Evolutionary conservation across 441 rosid genomes (phyloP).

Genomic region (Viola pubescens): DNA sequence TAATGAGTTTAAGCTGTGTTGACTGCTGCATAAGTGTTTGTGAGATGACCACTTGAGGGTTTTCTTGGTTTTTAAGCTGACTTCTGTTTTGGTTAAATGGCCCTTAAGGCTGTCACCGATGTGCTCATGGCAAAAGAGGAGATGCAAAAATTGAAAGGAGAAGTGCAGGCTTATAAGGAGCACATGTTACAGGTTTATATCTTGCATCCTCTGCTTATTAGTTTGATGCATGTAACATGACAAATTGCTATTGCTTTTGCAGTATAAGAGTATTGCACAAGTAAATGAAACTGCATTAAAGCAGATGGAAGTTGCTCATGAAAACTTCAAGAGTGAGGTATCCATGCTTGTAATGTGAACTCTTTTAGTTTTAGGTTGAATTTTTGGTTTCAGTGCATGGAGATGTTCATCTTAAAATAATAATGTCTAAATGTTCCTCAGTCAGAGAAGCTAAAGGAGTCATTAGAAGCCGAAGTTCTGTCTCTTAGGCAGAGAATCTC

Average conservation of each 20-base stretch:
- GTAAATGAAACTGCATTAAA: conserved; percentile 86
- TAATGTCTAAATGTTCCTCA: conserved; percentile 21
- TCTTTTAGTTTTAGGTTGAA: background rate
- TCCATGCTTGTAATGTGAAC: background rate
- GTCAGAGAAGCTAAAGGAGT: conserved; percentile 65
- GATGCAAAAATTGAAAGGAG: conserved; percentile 65
- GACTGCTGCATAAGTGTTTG: background rate
- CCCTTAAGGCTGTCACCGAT: conserved; percentile 38
- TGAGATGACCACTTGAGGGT: too few species aligned
- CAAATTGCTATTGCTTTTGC: conserved; percentile 25
- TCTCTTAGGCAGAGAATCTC: conserved; percentile 65
- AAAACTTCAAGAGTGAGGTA: conserved; percentile 79
- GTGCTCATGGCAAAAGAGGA: conserved; percentile 61
- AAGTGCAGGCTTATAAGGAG: conserved; percentile 69
- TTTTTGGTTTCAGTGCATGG: too few species aligned
- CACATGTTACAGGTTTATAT: conserved; percentile 91
- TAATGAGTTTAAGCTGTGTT: background rate
- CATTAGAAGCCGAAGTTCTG: conserved; percentile 63
- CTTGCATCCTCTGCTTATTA: conserved; percentile 11
- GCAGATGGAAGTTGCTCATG: conserved; percentile 93
- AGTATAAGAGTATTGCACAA: conserved; percentile 94
- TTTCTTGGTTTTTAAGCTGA: background rate
- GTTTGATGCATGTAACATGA: conserved; percentile 6
- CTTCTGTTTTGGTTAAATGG: conserved; percentile 17
- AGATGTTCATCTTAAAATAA: conserved; percentile 1